These are phyloP conservation scores for Alternaria angustiovoidea DNA, from an alignment of 2,329 filamentous ascomycete genomes.

Conservation along the genomic window DNA sequence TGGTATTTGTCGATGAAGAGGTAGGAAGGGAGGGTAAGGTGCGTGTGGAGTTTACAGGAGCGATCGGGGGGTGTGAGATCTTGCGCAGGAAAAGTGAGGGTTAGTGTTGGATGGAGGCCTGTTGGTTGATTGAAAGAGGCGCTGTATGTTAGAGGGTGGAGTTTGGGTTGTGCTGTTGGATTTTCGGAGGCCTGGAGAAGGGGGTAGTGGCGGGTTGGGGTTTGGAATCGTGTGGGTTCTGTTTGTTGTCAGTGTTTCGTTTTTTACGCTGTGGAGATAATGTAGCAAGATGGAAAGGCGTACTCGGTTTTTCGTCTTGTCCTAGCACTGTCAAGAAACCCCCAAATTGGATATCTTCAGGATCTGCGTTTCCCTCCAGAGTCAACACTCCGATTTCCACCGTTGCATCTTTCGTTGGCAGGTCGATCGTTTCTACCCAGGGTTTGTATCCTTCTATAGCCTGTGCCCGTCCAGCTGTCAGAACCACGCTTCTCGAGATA, in stretches of 20 bases:
- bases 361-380: slow-evolving; percentile 68
- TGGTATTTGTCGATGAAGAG: slow-evolving; percentile 92
- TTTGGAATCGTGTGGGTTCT: slow-evolving; percentile 82
- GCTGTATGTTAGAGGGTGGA: slow-evolving; percentile 67
- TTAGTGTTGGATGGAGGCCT: slow-evolving; percentile 83
- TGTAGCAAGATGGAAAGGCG: slow-evolving; percentile 13
- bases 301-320: slow-evolving; percentile 72
- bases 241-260: slow-evolving; percentile 1
- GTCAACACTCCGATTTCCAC: slow-evolving; percentile 84
- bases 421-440: too few species aligned
- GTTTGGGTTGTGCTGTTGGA: slow-evolving; percentile 32
- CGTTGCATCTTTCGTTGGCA: slow-evolving; percentile 54
- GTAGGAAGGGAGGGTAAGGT: slow-evolving; percentile 80
- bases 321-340: slow-evolving; percentile 82
- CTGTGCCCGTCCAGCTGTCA: slow-evolving; percentile 69
- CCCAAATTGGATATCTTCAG: slow-evolving; percentile 78
- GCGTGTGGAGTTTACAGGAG: slow-evolving; percentile 75
- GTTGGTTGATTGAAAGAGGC: slow-evolving; percentile 73
- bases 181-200: slow-evolving; percentile 39
- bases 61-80: slow-evolving; percentile 57
- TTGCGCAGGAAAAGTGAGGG: slow-evolving; percentile 69
- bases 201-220: slow-evolving; percentile 81
- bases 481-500: slow-evolving; percentile 69
- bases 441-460: too few species aligned
- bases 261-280: neutral